Evolutionary conservation across 306 rosid genomes (phyloP).

Genomic region (Vicia villosa): DNA sequence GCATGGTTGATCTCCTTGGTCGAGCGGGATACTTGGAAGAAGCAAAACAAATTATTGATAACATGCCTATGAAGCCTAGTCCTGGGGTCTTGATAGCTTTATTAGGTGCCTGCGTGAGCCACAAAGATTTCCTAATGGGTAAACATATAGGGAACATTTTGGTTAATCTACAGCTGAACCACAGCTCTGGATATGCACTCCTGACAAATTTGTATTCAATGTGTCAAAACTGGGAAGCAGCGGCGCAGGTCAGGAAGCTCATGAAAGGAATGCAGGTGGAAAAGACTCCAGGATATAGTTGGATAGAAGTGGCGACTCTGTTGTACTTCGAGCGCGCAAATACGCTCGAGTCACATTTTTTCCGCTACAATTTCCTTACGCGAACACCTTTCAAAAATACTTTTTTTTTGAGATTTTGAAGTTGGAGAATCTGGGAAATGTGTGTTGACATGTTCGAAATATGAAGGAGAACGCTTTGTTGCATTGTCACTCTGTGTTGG

Average conservation of each 20-base stretch:
- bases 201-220: conserved; percentile 44
- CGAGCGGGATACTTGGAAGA: conserved; percentile 54
- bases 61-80: conserved; percentile 52
- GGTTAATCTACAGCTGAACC: conserved; percentile 37
- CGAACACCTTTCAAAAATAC: too few species aligned
- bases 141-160: conserved; percentile 41
- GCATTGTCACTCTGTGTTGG: too few species aligned
- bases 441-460: too few species aligned
- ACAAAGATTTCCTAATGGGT: conserved; percentile 46
- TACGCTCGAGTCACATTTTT: too few species aligned
- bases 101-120: conserved; percentile 48
- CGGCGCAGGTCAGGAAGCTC: conserved; percentile 46
- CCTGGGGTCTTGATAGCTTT: conserved; percentile 43
- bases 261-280: conserved; percentile 44
- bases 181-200: conserved; percentile 45
- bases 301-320: conserved; percentile 51
- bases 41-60: conserved; percentile 43
- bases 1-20: conserved; percentile 54
- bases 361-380: too few species aligned
- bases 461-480: too few species aligned
- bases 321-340: too few species aligned
- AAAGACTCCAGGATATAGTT: conserved; percentile 49
- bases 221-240: conserved; percentile 54
- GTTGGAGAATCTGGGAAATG: too few species aligned
- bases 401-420: too few species aligned